These are phyloP conservation scores for Didymella arachidicola DNA, from an alignment of 2,329 filamentous ascomycete genomes.

Conservation along the genomic window DNA sequence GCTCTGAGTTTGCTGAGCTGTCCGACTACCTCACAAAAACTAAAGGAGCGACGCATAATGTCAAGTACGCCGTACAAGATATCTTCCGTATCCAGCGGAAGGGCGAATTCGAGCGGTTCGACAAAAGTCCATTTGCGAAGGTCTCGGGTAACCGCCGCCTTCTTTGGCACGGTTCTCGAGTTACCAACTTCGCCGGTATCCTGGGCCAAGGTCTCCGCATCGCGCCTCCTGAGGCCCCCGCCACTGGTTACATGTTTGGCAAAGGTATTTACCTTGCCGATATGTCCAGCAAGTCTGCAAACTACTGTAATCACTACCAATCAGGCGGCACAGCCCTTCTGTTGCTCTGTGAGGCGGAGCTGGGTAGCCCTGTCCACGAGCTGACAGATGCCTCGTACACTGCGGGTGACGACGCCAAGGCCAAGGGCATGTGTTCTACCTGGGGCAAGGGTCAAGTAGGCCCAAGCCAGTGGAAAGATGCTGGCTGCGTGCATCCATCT, in stretches of 20 bases:
- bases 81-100: conserved; percentile 84
- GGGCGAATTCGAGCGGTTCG: conserved; percentile 75
- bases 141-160: conserved; percentile 73
- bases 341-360: conserved; percentile 83
- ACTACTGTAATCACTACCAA: conserved; percentile 71
- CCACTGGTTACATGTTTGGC: conserved; percentile 84
- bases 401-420: conserved; percentile 70
- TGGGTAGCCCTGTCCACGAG: conserved; percentile 77
- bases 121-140: conserved; percentile 62
- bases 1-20: conserved; percentile 71
- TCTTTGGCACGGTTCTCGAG: conserved; percentile 86
- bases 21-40: conserved; percentile 72
- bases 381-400: conserved; percentile 65
- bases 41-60: conserved; percentile 70
- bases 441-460: conserved; percentile 72
- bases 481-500: conserved; percentile 67
- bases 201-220: conserved; percentile 89
- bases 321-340: conserved; percentile 77
- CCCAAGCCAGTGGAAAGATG: conserved; percentile 79
- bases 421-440: conserved; percentile 69
- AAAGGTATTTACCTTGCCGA: conserved; percentile 91
- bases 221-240: conserved; percentile 82
- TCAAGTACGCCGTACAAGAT: conserved; percentile 68
- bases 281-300: conserved; percentile 79
- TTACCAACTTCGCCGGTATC: conserved; percentile 87